Conservation (phyloP, 2,329 filamentous ascomycete species). For the Aspergillus transmontanensis region DNA sequence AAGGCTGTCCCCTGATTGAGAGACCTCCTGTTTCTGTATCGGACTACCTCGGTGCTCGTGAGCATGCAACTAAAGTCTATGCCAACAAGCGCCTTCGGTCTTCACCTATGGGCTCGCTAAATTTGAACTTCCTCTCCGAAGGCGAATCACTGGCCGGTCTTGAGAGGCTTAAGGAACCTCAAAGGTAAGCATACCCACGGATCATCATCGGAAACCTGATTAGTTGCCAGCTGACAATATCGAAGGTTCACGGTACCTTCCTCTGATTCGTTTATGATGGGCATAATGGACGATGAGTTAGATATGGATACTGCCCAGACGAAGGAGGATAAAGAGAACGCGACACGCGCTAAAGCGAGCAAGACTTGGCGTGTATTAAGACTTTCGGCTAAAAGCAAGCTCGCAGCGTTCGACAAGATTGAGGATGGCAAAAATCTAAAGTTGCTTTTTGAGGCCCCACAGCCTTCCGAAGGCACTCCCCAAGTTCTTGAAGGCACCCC, state of each 20-base stretch:
- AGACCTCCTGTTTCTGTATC: constrained; percentile 69
- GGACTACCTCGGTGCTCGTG: constrained; percentile 70
- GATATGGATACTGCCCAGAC: constrained; percentile 80
- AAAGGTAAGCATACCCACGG: constrained; percentile 48
- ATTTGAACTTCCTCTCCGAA: constrained; percentile 77
- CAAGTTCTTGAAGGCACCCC: constrained; percentile 22
- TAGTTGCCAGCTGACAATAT: constrained; percentile 16
- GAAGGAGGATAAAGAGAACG: constrained; percentile 61
- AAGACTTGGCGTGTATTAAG: constrained; percentile 89
- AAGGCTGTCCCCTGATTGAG: constrained; percentile 87
- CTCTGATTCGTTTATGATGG: constrained; percentile 69
- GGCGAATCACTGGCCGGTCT: constrained; percentile 63
- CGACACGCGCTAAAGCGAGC: constrained; percentile 75
- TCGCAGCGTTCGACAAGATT: constrained; percentile 82
- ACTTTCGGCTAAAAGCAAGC: constrained; percentile 71
- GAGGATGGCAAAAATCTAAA: constrained; percentile 75
- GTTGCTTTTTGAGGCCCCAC: constrained; percentile 46
- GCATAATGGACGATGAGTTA: constrained; percentile 78
- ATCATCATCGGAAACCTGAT: background rate
- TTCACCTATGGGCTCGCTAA: constrained; percentile 70
- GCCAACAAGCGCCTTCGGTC: constrained; percentile 71
- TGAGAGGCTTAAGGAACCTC: constrained; percentile 67
- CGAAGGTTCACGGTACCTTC: constrained; percentile 68
- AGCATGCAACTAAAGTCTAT: constrained; percentile 65
- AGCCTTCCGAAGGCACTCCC: constrained; percentile 20